Conservation (phyloP, 257 asterid species). For the Rhazya stricta region DNA sequence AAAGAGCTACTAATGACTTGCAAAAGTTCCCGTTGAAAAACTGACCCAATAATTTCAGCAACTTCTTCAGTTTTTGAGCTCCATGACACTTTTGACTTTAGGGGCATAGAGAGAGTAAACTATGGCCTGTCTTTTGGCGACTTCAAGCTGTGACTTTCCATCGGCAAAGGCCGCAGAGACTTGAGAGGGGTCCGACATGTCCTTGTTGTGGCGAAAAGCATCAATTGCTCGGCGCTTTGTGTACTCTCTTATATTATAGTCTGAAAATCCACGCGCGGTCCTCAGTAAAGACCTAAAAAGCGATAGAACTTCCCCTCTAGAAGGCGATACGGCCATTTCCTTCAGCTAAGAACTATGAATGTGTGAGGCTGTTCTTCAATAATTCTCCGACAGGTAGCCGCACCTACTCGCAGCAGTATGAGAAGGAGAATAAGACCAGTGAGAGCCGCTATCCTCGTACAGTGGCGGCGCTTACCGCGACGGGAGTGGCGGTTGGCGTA, state of each 20-base stretch:
- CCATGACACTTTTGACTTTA: conserved; percentile 69
- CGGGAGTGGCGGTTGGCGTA: neutral
- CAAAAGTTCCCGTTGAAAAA: neutral
- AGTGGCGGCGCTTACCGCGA: neutral
- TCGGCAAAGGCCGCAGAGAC: conserved; percentile 62
- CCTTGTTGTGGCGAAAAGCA: conserved; percentile 65
- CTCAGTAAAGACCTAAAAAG: conserved; percentile 72
- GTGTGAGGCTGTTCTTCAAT: neutral
- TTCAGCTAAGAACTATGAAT: neutral
- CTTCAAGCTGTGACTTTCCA: conserved; percentile 71
- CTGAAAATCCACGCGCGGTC: conserved; percentile 66
- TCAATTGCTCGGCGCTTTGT: conserved; percentile 76
- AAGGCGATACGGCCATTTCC: conserved; percentile 46
- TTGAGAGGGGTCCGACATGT: conserved; percentile 43
- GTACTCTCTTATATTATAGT: conserved; percentile 87
- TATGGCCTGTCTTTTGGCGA: conserved; percentile 77
- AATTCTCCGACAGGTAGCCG: neutral
- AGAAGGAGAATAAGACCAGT: neutral
- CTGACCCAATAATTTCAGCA: neutral
- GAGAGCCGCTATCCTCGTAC: neutral
- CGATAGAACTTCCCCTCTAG: conserved; percentile 59
- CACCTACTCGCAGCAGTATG: neutral
- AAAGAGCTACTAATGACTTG: neutral
- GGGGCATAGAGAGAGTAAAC: conserved; percentile 79
- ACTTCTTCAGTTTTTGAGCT: conserved; percentile 30